Conservation (phyloP, 2,329 filamentous ascomycete genomes). For the Aspergillus intermedius region DNA sequence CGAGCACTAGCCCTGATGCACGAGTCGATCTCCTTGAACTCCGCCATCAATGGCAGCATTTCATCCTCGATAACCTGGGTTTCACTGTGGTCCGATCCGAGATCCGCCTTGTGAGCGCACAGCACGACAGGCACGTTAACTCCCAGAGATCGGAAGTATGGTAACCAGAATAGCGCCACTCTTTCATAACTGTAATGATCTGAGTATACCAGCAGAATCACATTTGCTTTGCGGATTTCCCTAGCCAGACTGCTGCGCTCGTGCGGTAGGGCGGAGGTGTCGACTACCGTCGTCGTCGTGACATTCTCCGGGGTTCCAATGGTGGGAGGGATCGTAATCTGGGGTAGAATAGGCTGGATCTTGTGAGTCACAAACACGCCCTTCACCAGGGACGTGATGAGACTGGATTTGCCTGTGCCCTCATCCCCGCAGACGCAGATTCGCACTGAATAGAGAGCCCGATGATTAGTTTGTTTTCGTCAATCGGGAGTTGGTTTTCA, state of each 20-base stretch:
- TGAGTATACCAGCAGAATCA: conserved; percentile 92
- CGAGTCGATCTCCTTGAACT: conserved; percentile 97
- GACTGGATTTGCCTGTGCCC: conserved; percentile 84
- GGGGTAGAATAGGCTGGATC: conserved; percentile 88
- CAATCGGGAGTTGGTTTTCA: neutral
- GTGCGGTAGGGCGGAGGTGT: conserved; percentile 91
- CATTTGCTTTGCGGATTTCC: conserved; percentile 93
- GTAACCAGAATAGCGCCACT: conserved; percentile 96
- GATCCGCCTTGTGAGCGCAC: conserved; percentile 95
- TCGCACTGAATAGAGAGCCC: conserved; percentile 53
- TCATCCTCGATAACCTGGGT: conserved; percentile 89
- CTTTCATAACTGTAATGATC: conserved; percentile 99
- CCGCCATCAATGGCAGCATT: conserved; percentile 96
- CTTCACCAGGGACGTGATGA: conserved; percentile 93
- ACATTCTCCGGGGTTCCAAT: conserved; percentile 94
- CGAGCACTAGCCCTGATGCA: conserved; percentile 91
- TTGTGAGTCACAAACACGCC: conserved; percentile 94
- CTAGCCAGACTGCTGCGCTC: conserved; percentile 84
- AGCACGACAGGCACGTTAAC: conserved; percentile 97
- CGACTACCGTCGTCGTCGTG: conserved; percentile 85
- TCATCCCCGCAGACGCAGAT: conserved; percentile 97
- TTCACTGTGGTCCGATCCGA: conserved; percentile 66
- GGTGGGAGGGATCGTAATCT: conserved; percentile 89
- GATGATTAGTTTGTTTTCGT: conserved; percentile 1
- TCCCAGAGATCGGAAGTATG: conserved; percentile 93